phyloP scores from a whole-genome alignment of 2,329 filamentous ascomycete genomes.

The Hymenoscyphus salicellus region DNA sequence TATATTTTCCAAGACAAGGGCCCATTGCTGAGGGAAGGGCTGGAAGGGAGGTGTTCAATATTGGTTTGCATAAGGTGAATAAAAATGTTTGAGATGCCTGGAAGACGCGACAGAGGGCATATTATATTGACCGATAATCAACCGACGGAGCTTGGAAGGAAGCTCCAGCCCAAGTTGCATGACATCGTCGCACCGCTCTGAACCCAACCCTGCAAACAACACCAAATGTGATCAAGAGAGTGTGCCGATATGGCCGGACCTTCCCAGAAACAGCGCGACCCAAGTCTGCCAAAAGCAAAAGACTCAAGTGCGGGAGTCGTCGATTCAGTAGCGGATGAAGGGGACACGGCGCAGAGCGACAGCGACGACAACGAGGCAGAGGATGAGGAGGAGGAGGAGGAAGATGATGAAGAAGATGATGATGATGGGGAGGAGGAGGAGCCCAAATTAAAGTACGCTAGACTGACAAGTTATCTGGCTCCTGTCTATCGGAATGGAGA shows the following conservation, averaged over 20 bases:
- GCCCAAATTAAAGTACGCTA: conserved; percentile 88
- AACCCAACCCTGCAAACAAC: conserved; percentile 27
- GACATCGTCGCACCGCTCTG: conserved; percentile 24
- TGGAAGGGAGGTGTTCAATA: too few relatives aligned
- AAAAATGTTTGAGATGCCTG: not conserved
- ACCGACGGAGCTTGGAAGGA: conserved; percentile 15
- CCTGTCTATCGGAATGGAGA: conserved; percentile 91
- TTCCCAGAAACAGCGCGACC: conserved; percentile 32
- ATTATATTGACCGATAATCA: not conserved
- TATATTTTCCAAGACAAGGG: not conserved
- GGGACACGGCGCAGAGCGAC: conserved; percentile 34
- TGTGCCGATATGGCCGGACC: conserved; percentile 35
- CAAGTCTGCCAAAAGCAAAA: conserved; percentile 22
- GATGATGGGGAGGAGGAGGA: conserved; percentile 90
- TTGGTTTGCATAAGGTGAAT: not conserved
- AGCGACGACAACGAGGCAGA: conserved; percentile 20
- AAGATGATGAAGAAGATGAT: conserved; percentile 58
- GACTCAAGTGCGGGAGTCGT: conserved; percentile 25
- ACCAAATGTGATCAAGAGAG: conserved; percentile 33
- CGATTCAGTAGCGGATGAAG: conserved; percentile 23
- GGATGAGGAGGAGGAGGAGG: conserved; percentile 43
- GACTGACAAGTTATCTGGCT: conserved; percentile 75
- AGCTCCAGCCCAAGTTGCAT: conserved; percentile 29
- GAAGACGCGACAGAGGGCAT: not conserved
- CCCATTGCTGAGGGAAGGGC: not conserved